Evolutionary conservation across 2,329 filamentous ascomycete genomes (phyloP).

Genomic region (Akanthomyces lecanii): DNA sequence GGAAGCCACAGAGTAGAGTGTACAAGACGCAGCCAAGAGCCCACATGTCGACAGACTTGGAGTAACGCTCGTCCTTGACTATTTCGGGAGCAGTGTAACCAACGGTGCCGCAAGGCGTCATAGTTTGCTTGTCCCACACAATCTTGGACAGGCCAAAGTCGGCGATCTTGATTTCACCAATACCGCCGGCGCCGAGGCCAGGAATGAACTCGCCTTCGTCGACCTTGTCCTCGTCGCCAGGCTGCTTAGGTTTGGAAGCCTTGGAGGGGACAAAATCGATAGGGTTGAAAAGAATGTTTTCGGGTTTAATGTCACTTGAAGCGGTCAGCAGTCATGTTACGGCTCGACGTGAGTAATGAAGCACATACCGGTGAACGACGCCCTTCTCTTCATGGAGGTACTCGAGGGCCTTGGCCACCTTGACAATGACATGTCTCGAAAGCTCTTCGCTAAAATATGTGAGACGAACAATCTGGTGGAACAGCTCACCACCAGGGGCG

Average conservation of each 20-base stretch:
- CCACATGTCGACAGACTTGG: constrained; percentile 99
- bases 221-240: constrained; percentile 94
- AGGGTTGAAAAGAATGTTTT: constrained; percentile 92
- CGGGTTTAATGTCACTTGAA: constrained; percentile 89
- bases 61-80: constrained; percentile 97
- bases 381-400: constrained; percentile 94
- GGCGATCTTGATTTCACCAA: constrained; percentile 93
- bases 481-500: constrained; percentile 90
- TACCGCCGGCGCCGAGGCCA: constrained; percentile 80
- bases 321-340: neutral
- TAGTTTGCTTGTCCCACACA: constrained; percentile 96
- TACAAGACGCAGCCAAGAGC: constrained; percentile 94
- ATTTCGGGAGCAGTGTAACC: constrained; percentile 98
- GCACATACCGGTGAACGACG: constrained; percentile 86
- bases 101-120: constrained; percentile 98
- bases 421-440: constrained; percentile 87
- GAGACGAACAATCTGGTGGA: constrained; percentile 96
- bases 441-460: constrained; percentile 98
- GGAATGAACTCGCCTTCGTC: constrained; percentile 91
- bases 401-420: constrained; percentile 90
- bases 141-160: constrained; percentile 98
- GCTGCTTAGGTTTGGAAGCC: constrained; percentile 71
- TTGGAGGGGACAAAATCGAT: constrained; percentile 77
- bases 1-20: constrained; percentile 94
- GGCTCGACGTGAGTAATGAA: constrained; percentile 23